These are phyloP conservation scores for Marasmius oreades DNA, from an alignment of 1,284 basidiomycete species.

Conservation along the genomic window DNA sequence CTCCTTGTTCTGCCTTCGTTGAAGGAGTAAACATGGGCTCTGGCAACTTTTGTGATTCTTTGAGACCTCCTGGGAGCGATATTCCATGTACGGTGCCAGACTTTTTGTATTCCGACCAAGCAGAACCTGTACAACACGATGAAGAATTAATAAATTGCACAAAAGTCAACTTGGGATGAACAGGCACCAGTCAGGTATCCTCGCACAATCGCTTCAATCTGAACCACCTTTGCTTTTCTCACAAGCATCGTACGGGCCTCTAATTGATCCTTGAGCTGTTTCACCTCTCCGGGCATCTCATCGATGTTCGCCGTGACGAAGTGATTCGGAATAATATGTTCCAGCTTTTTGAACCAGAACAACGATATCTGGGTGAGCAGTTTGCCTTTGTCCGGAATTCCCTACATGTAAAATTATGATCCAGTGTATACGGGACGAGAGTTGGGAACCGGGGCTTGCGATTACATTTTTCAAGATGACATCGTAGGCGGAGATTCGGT, in stretches of 20 bases:
- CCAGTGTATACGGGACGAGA: background rate
- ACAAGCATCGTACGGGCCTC: constrained; percentile 91
- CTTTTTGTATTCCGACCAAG: constrained; percentile 93
- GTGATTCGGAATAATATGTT: constrained; percentile 81
- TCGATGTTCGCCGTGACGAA: constrained; percentile 73
- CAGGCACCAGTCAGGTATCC: constrained; percentile 89
- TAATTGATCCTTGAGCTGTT: constrained; percentile 67
- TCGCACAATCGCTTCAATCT: constrained; percentile 95
- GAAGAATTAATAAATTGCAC: background rate
- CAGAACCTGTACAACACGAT: constrained; percentile 68
- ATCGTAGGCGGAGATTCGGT: constrained; percentile 97
- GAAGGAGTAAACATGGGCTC: constrained; percentile 94
- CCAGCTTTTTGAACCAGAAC: constrained; percentile 93
- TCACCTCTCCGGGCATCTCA: constrained; percentile 74
- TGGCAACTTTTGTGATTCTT: constrained; percentile 84
- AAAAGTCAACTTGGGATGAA: background rate
- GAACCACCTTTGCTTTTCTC: constrained; percentile 84
- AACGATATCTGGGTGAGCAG: constrained; percentile 87
- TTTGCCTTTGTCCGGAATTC: constrained; percentile 91
- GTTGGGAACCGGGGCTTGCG: constrained; percentile 26
- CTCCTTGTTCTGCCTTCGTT: constrained; percentile 94
- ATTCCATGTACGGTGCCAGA: constrained; percentile 90
- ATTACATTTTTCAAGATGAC: constrained; percentile 86
- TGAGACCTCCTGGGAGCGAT: constrained; percentile 67
- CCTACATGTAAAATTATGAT: constrained; percentile 44